Conservation (phyloP, 140 eudicot genomes). For the Erigeron philadelphicus region DNA sequence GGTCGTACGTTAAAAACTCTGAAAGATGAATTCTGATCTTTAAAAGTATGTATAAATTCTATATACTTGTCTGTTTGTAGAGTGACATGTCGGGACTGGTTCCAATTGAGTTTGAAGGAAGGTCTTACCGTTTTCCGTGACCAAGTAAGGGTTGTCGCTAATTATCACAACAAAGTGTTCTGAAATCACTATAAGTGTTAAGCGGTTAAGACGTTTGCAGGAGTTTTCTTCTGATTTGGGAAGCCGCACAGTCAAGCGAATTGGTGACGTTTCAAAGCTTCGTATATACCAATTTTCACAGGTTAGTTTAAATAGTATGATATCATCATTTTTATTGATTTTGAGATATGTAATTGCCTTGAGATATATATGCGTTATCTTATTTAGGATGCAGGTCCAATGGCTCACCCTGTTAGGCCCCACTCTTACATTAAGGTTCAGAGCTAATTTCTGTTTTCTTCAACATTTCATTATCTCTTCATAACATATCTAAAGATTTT, state of each 20-base stretch:
- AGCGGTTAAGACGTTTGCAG: constrained; percentile 33
- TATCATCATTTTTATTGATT: not conserved
- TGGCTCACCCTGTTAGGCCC: constrained; percentile 99
- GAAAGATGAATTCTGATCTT: not conserved
- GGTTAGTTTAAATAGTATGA: constrained; percentile 34
- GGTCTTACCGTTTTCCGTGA: constrained; percentile 98
- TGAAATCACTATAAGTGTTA: not conserved
- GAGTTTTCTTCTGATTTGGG: constrained; percentile 98
- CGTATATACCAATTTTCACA: constrained; percentile 79
- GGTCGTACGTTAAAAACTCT: not conserved
- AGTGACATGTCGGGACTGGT: constrained; percentile 99
- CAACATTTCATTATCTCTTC: constrained; percentile 7
- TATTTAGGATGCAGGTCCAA: constrained; percentile 94
- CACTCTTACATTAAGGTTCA: constrained; percentile 91
- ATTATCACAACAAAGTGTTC: not conserved
- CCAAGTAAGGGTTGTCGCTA: constrained; percentile 44
- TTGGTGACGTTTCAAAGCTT: constrained; percentile 84
- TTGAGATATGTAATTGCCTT: constrained; percentile 3
- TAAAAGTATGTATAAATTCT: not conserved
- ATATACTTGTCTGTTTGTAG: constrained; percentile 34
- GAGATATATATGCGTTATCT: not conserved
- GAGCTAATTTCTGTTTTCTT: not conserved
- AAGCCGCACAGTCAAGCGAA: constrained; percentile 90
- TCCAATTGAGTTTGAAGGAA: constrained; percentile 94
- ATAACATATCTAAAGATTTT: not conserved